Evolutionary conservation across 2,329 filamentous ascomycete species (phyloP), one percentile per base, ranked within the genome.

Genomic region (Talaromyces funiculosus): DNA sequence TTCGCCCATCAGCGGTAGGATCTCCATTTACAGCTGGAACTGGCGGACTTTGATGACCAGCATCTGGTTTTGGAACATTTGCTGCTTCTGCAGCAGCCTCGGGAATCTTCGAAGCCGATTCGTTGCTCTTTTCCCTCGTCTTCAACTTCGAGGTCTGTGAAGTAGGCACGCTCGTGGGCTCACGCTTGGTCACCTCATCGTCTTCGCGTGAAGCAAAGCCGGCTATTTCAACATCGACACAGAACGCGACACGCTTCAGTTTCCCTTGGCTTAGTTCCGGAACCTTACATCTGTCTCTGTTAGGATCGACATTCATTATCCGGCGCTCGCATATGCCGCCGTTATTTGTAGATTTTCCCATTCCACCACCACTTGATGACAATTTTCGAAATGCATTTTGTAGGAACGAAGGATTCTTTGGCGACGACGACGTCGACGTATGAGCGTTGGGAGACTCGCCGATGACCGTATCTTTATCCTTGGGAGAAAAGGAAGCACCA

Each of bases 221-320:
- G 3, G 93, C 93, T 69, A 99, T 96, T 73, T 99, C 94, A 4
- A 99, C 92, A 70, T 99, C 94, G 2, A 99, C 94, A 67, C 90
- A 96, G 70, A 99, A 99, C 0, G 93, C 90, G 0, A 99, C 94
- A 57, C 92, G 86, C 58, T 91, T 85, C 62, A 99, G 75, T 72
- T 94, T 96, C 53, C 85, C 84, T 68, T 88, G 85, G 65, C 92
- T 87, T 51, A 99, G 80, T 66, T 96, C 92, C 4, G 84, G 79
- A 31, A 97, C 85, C 24, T 85, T 82, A 72, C 91, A 96, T 64
- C 94, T 81, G 69, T 93, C 87, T 43, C 94, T 85, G 66, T 88
- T 83, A 8, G 79, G 85, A 71, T 97, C 91, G 47, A 97, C 82
- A 69, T 99, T 99, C 78, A 97, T 79, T 7, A 96, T 82, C 65